These are phyloP conservation scores for Suillus discolor DNA, from an alignment of 768 basidiomycete genomes.

Conservation along the genomic window DNA sequence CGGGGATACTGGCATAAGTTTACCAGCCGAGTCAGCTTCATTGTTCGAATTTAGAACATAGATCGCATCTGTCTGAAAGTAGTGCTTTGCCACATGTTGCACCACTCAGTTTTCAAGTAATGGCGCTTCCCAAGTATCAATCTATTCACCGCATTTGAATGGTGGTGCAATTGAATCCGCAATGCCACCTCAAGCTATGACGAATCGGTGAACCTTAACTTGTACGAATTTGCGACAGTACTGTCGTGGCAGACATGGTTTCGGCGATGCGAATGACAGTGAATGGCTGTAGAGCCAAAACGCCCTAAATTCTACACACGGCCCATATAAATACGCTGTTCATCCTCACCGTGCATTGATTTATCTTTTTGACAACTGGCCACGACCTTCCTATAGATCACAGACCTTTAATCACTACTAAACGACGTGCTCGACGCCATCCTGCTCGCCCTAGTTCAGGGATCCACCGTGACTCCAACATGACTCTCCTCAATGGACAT, in stretches of 20 bases:
- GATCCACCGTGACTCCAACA: slow-evolving; percentile 4
- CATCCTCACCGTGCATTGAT: background rate
- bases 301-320: background rate
- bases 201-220: background rate
- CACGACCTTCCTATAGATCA: slow-evolving; percentile 1
- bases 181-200: slow-evolving; percentile 2
- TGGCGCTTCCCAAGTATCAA: background rate
- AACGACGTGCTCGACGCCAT: slow-evolving; percentile 12
- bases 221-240: background rate
- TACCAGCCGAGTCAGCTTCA: background rate
- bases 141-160: background rate
- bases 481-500: slow-evolving; percentile 17
- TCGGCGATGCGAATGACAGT: background rate
- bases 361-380: background rate
- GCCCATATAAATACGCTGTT: slow-evolving; percentile 28
- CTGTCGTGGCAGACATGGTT: slow-evolving; percentile 6
- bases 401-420: background rate
- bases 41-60: slow-evolving; percentile 44
- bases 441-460: background rate
- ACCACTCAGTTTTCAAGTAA: background rate
- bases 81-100: slow-evolving; percentile 59
- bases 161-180: background rate
- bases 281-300: background rate
- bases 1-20: background rate
- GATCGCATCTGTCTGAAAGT: slow-evolving; percentile 75